Base-by-base conservation (phyloP, 176 grass and related monocot species). In the Neostapfia colusana region DNA sequence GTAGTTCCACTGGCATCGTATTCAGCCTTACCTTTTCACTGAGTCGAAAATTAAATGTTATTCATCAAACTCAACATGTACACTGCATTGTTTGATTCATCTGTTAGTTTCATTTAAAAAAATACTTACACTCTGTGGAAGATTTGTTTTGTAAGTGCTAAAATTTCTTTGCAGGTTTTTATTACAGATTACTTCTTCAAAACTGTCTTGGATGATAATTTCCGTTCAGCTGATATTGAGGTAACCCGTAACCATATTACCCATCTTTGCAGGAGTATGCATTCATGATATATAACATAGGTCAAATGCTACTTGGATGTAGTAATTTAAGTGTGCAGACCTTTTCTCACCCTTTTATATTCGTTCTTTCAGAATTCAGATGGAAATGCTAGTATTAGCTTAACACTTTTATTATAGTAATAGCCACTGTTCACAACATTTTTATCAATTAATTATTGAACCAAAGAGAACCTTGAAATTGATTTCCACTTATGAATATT, bases 141-240 rank as follows among this genome's bases (percentile, higher is more conserved):
- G 15, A 65, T 59, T 37, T 48, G 55, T 23, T 73, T 79, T 76
- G 0, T 28, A 38, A 59, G 25, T 40, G 48, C 18, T 62, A 70
- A 37, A 44, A 65, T 69, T 80, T 39, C 2, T 84, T 65, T 90
- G 71, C 85, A 98, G 91, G 84, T 94, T 38, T 94, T 94, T 82
- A 92, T 94, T 68, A 94, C 95, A 48, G 95, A 98, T 84, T 98
- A 98, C 65, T 98, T 98, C 72, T 98, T 98, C 85, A 94, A 78
- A 85, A 77, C 91, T 85, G 92, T 81, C 24, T 80, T 98, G 79
- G 85, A 85, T 70, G 89, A 90, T 37, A 85, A 84, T 75, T 92
- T 94, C 65, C 12, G 18, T 63, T 63, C 75, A 81, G 95, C 95
- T 77, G 87, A 98, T 86, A 79, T 98, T 70, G 85, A 98, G 95